Base-by-base conservation (phyloP, 2,329 filamentous ascomycete genomes). In the Exophiala mesophila region DNA sequence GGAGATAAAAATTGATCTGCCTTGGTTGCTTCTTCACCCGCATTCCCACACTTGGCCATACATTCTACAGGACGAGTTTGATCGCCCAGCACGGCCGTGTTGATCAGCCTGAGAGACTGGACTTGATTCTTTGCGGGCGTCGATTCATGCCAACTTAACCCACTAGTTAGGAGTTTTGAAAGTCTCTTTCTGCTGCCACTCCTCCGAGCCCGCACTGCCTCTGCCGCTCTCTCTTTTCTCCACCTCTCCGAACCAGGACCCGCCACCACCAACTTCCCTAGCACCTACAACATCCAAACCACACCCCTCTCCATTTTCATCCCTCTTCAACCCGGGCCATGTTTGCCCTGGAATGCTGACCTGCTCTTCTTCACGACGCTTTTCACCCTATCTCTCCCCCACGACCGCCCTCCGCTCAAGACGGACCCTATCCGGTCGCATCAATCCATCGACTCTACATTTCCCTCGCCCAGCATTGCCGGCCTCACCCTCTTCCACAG, bases 261-360 rank as follows among this genome's bases (percentile, higher is more conserved):
- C 29, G 9, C 16, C 20, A 10, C 18, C 32, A 34, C 32, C 10
- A 13, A 15, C 10, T 7, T n/a, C n/a, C n/a, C n/a, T n/a, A n/a
- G n/a, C n/a, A n/a, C n/a, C n/a, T n/a, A n/a, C n/a, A 42, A 24
- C 29, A 19, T 44, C 18, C 41, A 40, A 35, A 29, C 30, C 34
- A 10, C 40, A 16, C 31, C 36, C 20, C 36, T 21, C 30, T 32
- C 20, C 31, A 36, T 17, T n/a, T 19, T 32, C 21, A 41, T 39
- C 32, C 32, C 35, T 28, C 36, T 39, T 39, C 28, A 24, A 18
- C 20, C n/a, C 31, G 32, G 48, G 48, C 44, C 10, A 46, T 48
- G 48, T 36, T 35, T n/a, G 48, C 48, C 48, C 32, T 51, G 38
- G 46, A 40, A 51, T 51, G 48, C 48, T 51, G 41, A 45, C 36